Percentiles rank a stretch among this genome's conserved stretches.
phyloP scores from a whole-genome alignment of 2,329 filamentous ascomycete species.

The Fusarium sp. region DNA sequence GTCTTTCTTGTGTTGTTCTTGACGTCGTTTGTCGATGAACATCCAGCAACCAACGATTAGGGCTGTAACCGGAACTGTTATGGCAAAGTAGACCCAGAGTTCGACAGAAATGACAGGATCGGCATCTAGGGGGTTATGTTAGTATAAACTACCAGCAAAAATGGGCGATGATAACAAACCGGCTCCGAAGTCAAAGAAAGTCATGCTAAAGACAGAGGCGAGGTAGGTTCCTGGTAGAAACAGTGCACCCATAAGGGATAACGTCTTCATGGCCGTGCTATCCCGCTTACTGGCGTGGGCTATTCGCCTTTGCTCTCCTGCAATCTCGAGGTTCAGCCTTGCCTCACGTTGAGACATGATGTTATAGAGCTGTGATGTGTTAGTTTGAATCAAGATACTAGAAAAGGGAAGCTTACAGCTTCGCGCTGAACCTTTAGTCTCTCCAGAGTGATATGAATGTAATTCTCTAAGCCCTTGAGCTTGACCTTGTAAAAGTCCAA shows the following conservation, averaged over 20 bases:
- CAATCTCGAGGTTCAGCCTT: slow-evolving; percentile 72
- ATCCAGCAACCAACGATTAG: slow-evolving; percentile 67
- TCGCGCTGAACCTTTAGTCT: slow-evolving; percentile 70
- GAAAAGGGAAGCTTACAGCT: slow-evolving; percentile 58
- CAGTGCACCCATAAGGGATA: slow-evolving; percentile 71
- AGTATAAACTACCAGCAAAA: neutral
- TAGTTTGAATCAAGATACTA: slow-evolving; percentile 6
- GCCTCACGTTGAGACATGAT: slow-evolving; percentile 74
- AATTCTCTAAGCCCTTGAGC: slow-evolving; percentile 71
- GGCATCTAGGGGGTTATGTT: slow-evolving; percentile 40
- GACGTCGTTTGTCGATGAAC: slow-evolving; percentile 63
- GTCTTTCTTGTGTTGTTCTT: slow-evolving; percentile 61
- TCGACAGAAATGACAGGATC: slow-evolving; percentile 60
- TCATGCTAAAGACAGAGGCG: slow-evolving; percentile 73
- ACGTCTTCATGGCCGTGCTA: slow-evolving; percentile 73
- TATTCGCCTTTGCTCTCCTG: slow-evolving; percentile 68
- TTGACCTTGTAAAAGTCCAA: slow-evolving; percentile 72
- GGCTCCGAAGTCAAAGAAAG: slow-evolving; percentile 72
- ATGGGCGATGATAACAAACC: slow-evolving; percentile 46
- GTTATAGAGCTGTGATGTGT: slow-evolving; percentile 67
- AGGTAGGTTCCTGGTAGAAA: slow-evolving; percentile 73
- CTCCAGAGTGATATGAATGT: slow-evolving; percentile 71
- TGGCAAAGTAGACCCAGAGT: slow-evolving; percentile 73
- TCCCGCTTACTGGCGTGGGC: slow-evolving; percentile 71
- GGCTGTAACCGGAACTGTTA: slow-evolving; percentile 69